These are phyloP conservation scores for Bassia scoparia DNA, from an alignment of 148 eudicot genomes.

Conservation along the genomic window DNA sequence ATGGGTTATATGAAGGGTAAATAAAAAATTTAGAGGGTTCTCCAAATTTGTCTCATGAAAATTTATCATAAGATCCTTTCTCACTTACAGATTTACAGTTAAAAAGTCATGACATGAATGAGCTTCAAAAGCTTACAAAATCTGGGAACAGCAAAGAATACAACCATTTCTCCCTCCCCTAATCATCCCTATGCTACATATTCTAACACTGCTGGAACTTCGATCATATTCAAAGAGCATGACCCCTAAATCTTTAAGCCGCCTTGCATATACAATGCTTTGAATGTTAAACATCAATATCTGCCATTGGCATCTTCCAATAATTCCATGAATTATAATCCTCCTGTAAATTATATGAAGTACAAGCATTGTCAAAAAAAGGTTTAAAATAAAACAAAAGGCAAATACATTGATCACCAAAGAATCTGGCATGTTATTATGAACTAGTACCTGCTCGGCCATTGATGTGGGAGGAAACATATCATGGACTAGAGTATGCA, in stretches of 20 bases:
- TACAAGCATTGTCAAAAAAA: not conserved
- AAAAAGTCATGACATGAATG: not conserved
- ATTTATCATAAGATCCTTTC: not conserved
- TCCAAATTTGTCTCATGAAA: not conserved
- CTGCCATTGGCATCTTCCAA: slow-evolving; percentile 86
- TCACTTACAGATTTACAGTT: slow-evolving; percentile 3
- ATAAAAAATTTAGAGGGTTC: not conserved
- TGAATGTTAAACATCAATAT: slow-evolving; percentile 40
- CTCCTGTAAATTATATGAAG: slow-evolving; percentile 50
- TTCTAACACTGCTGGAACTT: not conserved
- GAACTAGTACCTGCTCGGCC: slow-evolving; percentile 65
- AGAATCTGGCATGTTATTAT: not conserved
- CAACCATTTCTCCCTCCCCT: not conserved
- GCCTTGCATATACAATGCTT: not conserved
- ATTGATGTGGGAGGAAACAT: slow-evolving; percentile 97
- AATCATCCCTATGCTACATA: not conserved
- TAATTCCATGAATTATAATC: slow-evolving; percentile 94
- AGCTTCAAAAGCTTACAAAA: not conserved
- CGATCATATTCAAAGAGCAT: not conserved
- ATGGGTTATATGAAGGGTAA: too few species aligned
- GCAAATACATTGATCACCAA: not conserved
- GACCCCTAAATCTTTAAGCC: not conserved
- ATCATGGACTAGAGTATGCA: slow-evolving; percentile 91
- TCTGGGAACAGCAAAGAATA: slow-evolving; percentile 6
- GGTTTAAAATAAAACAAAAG: not conserved